Evolutionary conservation across 768 basidiomycete genomes (phyloP).

Genomic region (Rickenella mellea): DNA sequence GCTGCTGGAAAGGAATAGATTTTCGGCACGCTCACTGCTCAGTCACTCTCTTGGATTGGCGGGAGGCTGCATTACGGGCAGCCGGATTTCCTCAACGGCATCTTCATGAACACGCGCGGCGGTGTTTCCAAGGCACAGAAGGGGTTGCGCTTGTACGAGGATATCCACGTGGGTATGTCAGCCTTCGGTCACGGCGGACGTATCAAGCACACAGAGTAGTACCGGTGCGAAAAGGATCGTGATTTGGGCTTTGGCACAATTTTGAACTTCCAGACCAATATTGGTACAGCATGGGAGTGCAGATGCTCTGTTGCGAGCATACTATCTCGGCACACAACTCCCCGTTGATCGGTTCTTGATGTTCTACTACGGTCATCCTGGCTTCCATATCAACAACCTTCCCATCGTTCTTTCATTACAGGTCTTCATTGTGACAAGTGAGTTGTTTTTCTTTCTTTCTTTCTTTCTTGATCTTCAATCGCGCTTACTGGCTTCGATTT

Average conservation of each 20-base stretch:
- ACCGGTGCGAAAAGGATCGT: slow-evolving; percentile 97
- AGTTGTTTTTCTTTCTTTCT: slow-evolving; percentile 30
- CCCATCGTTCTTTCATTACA: slow-evolving; percentile 95
- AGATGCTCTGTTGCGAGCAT: slow-evolving; percentile 99
- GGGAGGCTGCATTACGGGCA: slow-evolving; percentile 99
- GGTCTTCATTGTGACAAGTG: slow-evolving; percentile 86
- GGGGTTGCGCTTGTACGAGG: slow-evolving; percentile 95
- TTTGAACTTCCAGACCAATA: slow-evolving; percentile 99
- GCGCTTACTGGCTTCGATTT: slow-evolving; percentile 12
- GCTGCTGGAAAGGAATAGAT: slow-evolving; percentile 99
- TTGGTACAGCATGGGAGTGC: slow-evolving; percentile 99
- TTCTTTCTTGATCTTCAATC: too few species aligned
- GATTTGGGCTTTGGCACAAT: slow-evolving; percentile 99
- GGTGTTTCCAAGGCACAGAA: slow-evolving; percentile 99
- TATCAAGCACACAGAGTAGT: slow-evolving; percentile 99
- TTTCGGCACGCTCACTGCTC: slow-evolving; percentile 94
- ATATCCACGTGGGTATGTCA: slow-evolving; percentile 99
- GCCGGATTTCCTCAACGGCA: slow-evolving; percentile 95
- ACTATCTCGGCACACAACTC: slow-evolving; percentile 95
- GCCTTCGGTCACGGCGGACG: slow-evolving; percentile 93
- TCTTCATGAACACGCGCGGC: slow-evolving; percentile 97
- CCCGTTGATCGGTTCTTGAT: slow-evolving; percentile 98
- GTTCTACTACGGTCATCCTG: slow-evolving; percentile 99
- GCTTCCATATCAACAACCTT: slow-evolving; percentile 99
- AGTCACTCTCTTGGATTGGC: slow-evolving; percentile 93